Percentiles rank a stretch among this genome's conserved stretches.
These are phyloP conservation scores for Penicillium hesseltinei DNA, from an alignment of 2,329 filamentous ascomycete species.

Conservation along the genomic window DNA sequence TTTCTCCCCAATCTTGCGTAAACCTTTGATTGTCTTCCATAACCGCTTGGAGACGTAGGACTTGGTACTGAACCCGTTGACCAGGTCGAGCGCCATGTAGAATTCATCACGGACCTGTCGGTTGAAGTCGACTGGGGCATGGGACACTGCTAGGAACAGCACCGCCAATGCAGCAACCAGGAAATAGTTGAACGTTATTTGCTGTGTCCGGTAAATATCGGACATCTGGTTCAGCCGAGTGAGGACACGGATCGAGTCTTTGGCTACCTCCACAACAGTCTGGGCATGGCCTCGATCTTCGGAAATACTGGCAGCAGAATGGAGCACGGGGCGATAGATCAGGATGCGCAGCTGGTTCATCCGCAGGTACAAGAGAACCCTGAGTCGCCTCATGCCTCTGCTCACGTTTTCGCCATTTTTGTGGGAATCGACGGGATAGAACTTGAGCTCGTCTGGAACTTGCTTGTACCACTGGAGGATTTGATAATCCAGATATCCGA, in stretches of 20 bases:
- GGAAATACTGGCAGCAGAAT: conserved; percentile 79
- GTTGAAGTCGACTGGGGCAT: conserved; percentile 62
- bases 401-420: conserved; percentile 51
- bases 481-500: conserved; percentile 77
- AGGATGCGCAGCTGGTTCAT: conserved; percentile 88
- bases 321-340: conserved; percentile 82
- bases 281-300: conserved; percentile 71
- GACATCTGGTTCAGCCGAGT: conserved; percentile 61
- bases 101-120: conserved; percentile 63
- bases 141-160: conserved; percentile 63
- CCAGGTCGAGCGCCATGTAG: conserved; percentile 64
- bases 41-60: conserved; percentile 61
- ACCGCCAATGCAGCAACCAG: conserved; percentile 63
- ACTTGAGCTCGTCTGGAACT: conserved; percentile 63
- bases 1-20: conserved; percentile 63
- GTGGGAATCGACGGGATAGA: conserved; percentile 57
- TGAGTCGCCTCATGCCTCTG: conserved; percentile 69
- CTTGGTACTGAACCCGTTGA: conserved; percentile 61
- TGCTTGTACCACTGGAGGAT: conserved; percentile 82
- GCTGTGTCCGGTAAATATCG: conserved; percentile 63
- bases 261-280: conserved; percentile 63
- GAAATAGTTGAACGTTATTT: conserved; percentile 67
- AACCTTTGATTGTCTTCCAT: conserved; percentile 62
- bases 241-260: conserved; percentile 62
- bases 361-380: conserved; percentile 80